Conservation (phyloP, 306 rosid genomes). For the Abrus pulchellus region DNA sequence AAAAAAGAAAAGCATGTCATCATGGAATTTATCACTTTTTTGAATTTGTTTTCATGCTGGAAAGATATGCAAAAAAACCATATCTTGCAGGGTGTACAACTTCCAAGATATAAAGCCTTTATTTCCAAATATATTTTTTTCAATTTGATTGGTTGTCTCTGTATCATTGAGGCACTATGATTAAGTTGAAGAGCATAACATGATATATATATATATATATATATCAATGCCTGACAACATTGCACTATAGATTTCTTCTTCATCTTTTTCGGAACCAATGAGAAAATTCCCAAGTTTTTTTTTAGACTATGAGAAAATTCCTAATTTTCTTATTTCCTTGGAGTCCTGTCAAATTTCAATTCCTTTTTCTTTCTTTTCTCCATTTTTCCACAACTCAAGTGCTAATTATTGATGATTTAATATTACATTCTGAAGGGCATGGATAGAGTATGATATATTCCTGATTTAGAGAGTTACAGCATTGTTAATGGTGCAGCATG, state of each 20-base stretch:
- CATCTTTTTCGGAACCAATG: constrained; percentile 46
- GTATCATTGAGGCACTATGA: not conserved
- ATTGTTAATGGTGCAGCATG: constrained; percentile 57
- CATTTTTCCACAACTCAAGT: constrained; percentile 48
- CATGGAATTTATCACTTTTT: constrained; percentile 12
- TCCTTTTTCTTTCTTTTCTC: constrained; percentile 64
- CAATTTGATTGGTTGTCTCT: constrained; percentile 26
- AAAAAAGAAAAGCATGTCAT: constrained; percentile 16
- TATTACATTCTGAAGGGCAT: constrained; percentile 54
- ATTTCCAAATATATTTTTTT: constrained; percentile 4
- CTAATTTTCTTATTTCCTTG: constrained; percentile 41
- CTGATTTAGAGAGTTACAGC: constrained; percentile 59
- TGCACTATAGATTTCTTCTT: constrained; percentile 40
- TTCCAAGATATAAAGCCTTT: not conserved
- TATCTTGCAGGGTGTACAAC: constrained; percentile 6
- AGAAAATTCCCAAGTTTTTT: constrained; percentile 52
- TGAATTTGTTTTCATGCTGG: not conserved
- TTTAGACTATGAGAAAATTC: constrained; percentile 50
- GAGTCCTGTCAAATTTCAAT: constrained; percentile 55
- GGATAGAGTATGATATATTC: constrained; percentile 57
- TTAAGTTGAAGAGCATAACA: constrained; percentile 36
- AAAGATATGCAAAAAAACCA: constrained; percentile 13
- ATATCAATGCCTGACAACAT: constrained; percentile 7
- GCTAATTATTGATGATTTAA: constrained; percentile 66
- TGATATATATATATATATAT: no score